phyloP scores from a whole-genome alignment of 108 stramenopile genomes.

The Thalassiosira profunda region DNA sequence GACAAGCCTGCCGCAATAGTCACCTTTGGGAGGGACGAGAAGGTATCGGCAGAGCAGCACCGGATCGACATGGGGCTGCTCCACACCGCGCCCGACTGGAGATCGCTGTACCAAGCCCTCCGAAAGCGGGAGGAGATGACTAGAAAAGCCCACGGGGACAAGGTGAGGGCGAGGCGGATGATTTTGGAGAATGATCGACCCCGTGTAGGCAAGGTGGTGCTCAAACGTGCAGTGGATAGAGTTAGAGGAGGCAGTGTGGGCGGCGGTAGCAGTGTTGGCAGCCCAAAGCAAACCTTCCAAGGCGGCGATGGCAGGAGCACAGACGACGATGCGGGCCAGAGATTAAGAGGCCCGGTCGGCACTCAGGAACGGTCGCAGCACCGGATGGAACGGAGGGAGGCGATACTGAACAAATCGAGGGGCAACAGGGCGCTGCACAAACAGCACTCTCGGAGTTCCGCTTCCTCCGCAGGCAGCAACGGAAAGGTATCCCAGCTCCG shows the following conservation, averaged over 20 bases:
- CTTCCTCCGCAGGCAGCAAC: background rate
- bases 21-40: conserved; percentile 23
- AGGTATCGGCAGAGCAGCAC: conserved; percentile 21
- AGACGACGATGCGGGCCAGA: background rate
- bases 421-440: conserved; percentile 26
- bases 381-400: conserved; percentile 24
- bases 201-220: conserved; percentile 36
- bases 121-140: conserved; percentile 18
- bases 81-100: conserved; percentile 37
- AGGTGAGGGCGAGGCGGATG: conserved; percentile 53
- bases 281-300: background rate
- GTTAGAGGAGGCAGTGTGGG: conserved; percentile 25
- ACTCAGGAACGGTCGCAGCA: background rate
- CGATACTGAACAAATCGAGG: conserved; percentile 34
- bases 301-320: background rate
- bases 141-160: conserved; percentile 32
- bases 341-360: background rate
- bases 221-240: conserved; percentile 40
- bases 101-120: conserved; percentile 21
- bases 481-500: conserved; percentile 23
- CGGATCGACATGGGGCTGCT: conserved; percentile 27
- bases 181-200: conserved; percentile 50
- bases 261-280: background rate
- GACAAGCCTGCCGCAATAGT: conserved; percentile 1
- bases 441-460: background rate